Evolutionary conservation across 2,329 filamentous ascomycete genomes (phyloP).

Genomic region (Albifimbria verrucaria): DNA sequence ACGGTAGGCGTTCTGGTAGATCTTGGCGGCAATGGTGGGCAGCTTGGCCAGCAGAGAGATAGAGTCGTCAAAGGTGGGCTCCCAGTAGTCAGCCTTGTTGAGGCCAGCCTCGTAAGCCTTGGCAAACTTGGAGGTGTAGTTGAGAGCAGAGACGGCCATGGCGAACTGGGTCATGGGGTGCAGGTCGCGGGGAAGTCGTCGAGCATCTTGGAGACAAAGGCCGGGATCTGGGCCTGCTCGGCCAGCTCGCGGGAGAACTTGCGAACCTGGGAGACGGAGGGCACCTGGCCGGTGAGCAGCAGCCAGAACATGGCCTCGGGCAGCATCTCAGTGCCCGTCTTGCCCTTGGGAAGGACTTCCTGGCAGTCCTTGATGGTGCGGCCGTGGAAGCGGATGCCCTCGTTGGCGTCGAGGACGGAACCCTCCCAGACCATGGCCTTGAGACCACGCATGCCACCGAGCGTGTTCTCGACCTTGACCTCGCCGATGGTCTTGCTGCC

Average conservation of each 20-base stretch:
- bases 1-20: slow-evolving; percentile 88
- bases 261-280: slow-evolving; percentile 77
- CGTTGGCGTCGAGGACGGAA: slow-evolving; percentile 91
- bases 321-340: slow-evolving; percentile 90
- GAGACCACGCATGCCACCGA: slow-evolving; percentile 95
- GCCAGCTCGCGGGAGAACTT: slow-evolving; percentile 82
- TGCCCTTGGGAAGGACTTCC: slow-evolving; percentile 87
- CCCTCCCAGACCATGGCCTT: slow-evolving; percentile 99
- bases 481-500: slow-evolving; percentile 81
- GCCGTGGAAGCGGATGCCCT: slow-evolving; percentile 97
- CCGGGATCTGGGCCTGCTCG: slow-evolving; percentile 77
- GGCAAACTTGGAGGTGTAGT: slow-evolving; percentile 90
- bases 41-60: slow-evolving; percentile 95
- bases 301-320: slow-evolving; percentile 99
- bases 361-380: slow-evolving; percentile 98
- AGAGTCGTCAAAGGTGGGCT: slow-evolving; percentile 92
- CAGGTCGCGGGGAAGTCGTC: slow-evolving; percentile 81
- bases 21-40: slow-evolving; percentile 93
- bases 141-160: slow-evolving; percentile 91
- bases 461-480: slow-evolving; percentile 88
- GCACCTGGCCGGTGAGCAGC: slow-evolving; percentile 87
- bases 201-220: slow-evolving; percentile 82
- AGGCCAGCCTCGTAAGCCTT: slow-evolving; percentile 88
- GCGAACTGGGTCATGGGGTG: slow-evolving; percentile 99
- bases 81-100: slow-evolving; percentile 98